phyloP scores from a whole-genome alignment of 768 basidiomycete genomes.

The Amyloporia xantha region DNA sequence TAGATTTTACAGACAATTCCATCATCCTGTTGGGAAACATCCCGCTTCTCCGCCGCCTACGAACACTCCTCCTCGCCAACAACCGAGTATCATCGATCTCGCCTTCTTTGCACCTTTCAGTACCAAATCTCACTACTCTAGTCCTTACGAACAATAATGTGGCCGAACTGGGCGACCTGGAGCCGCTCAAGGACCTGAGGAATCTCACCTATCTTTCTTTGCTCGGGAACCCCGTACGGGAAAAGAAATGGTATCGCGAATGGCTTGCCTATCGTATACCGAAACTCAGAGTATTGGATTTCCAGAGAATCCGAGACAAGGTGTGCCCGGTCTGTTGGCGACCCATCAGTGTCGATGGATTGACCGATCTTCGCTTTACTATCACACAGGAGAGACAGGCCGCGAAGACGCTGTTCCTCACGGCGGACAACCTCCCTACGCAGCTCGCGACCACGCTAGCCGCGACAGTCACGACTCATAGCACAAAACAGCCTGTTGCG shows the following conservation, averaged over 20 bases:
- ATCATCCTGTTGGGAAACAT: conserved; percentile 78
- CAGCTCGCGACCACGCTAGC: conserved; percentile 76
- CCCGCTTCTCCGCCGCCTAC: conserved; percentile 78
- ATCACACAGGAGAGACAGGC: conserved; percentile 65
- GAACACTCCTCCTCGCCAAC: conserved; percentile 81
- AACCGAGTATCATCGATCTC: conserved; percentile 85
- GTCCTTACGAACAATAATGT: conserved; percentile 81
- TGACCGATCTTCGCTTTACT: background rate
- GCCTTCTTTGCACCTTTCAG: conserved; percentile 72
- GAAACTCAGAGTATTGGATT: conserved; percentile 87
- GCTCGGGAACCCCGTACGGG: conserved; percentile 76
- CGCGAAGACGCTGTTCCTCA: conserved; percentile 71
- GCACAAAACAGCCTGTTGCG: conserved; percentile 56
- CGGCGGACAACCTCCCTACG: conserved; percentile 71
- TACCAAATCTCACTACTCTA: conserved; percentile 77
- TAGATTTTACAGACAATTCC: conserved; percentile 91
- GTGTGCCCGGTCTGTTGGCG: conserved; percentile 44
- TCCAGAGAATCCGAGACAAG: conserved; percentile 91
- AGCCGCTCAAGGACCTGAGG: conserved; percentile 71
- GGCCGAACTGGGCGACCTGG: conserved; percentile 75
- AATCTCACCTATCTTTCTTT: conserved; percentile 71
- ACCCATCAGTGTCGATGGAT: background rate
- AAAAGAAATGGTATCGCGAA: conserved; percentile 95
- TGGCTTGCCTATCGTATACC: conserved; percentile 90
- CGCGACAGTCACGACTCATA: conserved; percentile 59